Conservation (phyloP, 2,329 filamentous ascomycete species). For the Penicillium sp. region DNA sequence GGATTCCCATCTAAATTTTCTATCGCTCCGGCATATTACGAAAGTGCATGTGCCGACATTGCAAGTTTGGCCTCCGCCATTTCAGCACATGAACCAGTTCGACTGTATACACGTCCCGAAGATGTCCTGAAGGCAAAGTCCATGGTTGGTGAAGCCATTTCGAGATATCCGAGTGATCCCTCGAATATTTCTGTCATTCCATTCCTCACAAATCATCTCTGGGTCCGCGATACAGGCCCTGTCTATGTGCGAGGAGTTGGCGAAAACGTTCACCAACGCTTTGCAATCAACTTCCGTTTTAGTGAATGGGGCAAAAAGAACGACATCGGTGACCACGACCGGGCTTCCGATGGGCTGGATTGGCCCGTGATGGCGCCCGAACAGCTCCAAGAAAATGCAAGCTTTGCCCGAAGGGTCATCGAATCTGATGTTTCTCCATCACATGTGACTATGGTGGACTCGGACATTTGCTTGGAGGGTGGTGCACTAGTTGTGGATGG, state of each 20-base stretch:
- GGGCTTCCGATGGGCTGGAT: constrained; percentile 10
- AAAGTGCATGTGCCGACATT: constrained; percentile 24
- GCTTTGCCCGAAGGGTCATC: constrained; percentile 17
- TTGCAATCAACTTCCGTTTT: constrained; percentile 21
- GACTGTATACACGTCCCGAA: constrained; percentile 24
- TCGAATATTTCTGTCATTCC: constrained; percentile 17
- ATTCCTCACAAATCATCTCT: constrained; percentile 20
- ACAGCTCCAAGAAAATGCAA: constrained; percentile 15
- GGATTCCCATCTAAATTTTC: constrained; percentile 25
- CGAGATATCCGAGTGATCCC: constrained; percentile 3
- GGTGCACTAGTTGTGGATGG: constrained; percentile 32
- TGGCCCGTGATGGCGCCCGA: constrained; percentile 14
- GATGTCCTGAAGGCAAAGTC: constrained; percentile 18
- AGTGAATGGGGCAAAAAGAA: constrained; percentile 24
- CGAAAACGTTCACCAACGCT: constrained; percentile 1
- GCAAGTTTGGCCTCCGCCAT: constrained; percentile 22
- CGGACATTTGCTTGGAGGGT: constrained; percentile 25
- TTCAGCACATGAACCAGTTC: constrained; percentile 30
- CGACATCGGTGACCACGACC: constrained; percentile 11
- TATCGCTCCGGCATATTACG: constrained; percentile 17
- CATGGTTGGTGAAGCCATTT: constrained; percentile 6
- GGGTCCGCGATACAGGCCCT: constrained; percentile 22
- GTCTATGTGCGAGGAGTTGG: constrained; percentile 18
- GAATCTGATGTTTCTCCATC: constrained; percentile 6
- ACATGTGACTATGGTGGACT: constrained; percentile 16